A percentile compares a stretch with the other conserved stretches of the same genome.
These are phyloP conservation scores for Quercus ilex DNA, from an alignment of 306 rosid genomes.

Conservation along the genomic window DNA sequence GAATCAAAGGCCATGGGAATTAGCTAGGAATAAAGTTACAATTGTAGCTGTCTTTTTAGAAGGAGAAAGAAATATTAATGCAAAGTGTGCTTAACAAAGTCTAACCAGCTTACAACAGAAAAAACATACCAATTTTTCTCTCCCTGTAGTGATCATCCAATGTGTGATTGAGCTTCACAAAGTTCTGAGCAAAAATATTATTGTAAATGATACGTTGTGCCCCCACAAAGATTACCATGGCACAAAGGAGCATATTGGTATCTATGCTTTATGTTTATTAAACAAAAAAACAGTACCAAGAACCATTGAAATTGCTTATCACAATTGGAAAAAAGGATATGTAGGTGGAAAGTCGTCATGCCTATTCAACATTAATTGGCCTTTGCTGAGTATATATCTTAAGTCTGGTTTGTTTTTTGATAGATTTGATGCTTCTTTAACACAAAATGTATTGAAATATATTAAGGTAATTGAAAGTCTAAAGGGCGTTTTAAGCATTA, in stretches of 20 bases:
- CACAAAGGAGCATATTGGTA: conserved; percentile 21
- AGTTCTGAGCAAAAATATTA: background rate
- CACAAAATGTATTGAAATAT: conserved; percentile 12
- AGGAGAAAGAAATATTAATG: background rate
- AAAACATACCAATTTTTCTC: background rate
- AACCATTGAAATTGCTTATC: conserved; percentile 21
- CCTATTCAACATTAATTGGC: background rate
- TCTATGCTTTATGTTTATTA: conserved; percentile 12
- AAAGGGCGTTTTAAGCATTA: background rate
- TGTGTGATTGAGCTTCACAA: background rate
- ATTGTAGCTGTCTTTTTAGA: background rate
- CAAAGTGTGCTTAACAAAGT: background rate
- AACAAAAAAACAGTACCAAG: conserved; percentile 13
- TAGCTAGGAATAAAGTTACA: too few species aligned
- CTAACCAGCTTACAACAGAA: background rate
- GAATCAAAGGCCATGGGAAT: background rate
- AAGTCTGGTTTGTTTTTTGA: conserved; percentile 1
- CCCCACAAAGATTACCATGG: conserved; percentile 4
- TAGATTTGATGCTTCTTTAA: conserved; percentile 22
- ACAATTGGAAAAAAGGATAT: background rate
- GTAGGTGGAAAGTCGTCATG: background rate
- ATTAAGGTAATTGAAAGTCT: background rate
- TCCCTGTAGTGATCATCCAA: background rate
- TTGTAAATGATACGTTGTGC: conserved; percentile 8
- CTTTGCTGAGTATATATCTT: background rate